These are phyloP conservation scores for Epichloe amarillans DNA, from an alignment of 2,329 filamentous ascomycete species.

Conservation along the genomic window DNA sequence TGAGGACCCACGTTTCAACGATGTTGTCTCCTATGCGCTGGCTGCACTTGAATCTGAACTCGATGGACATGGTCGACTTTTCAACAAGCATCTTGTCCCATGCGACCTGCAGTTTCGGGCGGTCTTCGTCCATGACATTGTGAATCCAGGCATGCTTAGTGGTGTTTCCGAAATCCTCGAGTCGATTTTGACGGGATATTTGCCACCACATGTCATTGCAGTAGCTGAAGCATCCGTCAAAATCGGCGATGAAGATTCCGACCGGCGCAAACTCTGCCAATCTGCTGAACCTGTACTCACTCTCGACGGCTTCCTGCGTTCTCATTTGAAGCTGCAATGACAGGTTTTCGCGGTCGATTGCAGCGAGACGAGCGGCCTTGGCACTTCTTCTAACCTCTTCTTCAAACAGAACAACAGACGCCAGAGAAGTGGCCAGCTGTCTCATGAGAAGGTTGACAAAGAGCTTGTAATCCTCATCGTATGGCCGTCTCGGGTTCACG, in stretches of 20 bases:
- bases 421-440: conserved; percentile 53
- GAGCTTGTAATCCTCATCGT: conserved; percentile 59
- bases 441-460: conserved; percentile 44
- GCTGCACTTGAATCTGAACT: conserved; percentile 60
- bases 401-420: conserved; percentile 57
- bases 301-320: conserved; percentile 6
- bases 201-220: conserved; percentile 53
- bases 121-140: conserved; percentile 54
- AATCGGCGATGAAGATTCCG: conserved; percentile 69
- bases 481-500: conserved; percentile 56
- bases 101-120: conserved; percentile 38
- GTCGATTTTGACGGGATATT: conserved; percentile 52
- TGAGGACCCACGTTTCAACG: conserved; percentile 61
- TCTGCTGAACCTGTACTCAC: conserved; percentile 44
- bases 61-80: conserved; percentile 50
- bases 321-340: conserved; percentile 5
- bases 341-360: conserved; percentile 4
- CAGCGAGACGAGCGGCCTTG: conserved; percentile 14
- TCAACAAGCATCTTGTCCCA: conserved; percentile 44
- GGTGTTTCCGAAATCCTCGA: conserved; percentile 38
- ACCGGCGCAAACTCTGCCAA: conserved; percentile 77
- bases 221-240: conserved; percentile 52
- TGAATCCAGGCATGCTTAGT: conserved; percentile 47
- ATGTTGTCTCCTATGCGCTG: conserved; percentile 46
- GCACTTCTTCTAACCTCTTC: conserved; percentile 51